phyloP scores from a whole-genome alignment of 306 rosid genomes.

The Vigna nakashimae region DNA sequence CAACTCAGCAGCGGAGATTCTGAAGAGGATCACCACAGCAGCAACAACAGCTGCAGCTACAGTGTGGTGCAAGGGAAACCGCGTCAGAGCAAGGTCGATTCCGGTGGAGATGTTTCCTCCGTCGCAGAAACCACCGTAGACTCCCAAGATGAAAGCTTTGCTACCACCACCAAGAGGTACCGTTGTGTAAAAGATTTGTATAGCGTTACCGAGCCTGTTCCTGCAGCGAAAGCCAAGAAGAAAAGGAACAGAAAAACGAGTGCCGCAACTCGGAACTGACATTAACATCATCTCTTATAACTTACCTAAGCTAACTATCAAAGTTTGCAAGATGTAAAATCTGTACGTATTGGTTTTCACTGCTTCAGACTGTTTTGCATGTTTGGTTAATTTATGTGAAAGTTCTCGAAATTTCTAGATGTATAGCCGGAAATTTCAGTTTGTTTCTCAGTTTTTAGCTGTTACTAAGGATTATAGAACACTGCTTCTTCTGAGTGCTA shows the following conservation, averaged over 20 bases:
- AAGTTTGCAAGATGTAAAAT: not conserved
- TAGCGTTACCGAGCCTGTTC: constrained; percentile 24
- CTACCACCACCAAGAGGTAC: constrained; percentile 15
- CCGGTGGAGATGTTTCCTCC: constrained; percentile 33
- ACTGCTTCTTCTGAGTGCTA: not conserved
- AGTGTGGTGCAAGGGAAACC: constrained; percentile 46
- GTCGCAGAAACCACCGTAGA: not conserved
- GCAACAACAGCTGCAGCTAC: constrained; percentile 42
- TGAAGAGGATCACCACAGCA: constrained; percentile 24
- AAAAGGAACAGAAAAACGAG: constrained; percentile 11
- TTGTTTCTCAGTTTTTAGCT: not conserved
- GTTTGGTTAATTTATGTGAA: not conserved
- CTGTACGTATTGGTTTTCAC: not conserved
- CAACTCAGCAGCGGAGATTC: constrained; percentile 61
- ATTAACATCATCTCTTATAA: not conserved
- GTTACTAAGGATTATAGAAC: not conserved
- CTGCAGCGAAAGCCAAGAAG: not conserved
- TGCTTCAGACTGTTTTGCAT: not conserved
- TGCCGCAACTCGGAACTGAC: not conserved
- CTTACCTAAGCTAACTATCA: constrained; percentile 20
- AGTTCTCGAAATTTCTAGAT: constrained; percentile 1
- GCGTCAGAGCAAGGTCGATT: not conserved
- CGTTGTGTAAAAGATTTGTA: constrained; percentile 36
- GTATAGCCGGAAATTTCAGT: not conserved
- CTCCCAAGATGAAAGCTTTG: constrained; percentile 18